A percentile compares a stretch with the other conserved stretches of the same genome.
Evolutionary conservation across 2,329 filamentous ascomycete genomes (phyloP).

Genomic region (Trichoderma koningii): DNA sequence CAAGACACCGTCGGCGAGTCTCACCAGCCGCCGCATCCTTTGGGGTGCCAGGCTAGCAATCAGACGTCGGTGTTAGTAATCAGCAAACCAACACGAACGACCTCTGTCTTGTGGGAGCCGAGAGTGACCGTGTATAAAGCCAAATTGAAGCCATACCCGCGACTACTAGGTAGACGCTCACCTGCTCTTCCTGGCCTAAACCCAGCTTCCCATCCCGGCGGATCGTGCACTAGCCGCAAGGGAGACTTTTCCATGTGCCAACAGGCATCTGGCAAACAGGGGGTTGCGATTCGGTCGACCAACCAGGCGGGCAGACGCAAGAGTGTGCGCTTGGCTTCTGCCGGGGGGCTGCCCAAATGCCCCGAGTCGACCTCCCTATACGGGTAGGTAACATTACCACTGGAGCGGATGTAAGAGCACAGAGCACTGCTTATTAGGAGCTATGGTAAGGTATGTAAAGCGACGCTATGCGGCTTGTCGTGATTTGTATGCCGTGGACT

Average conservation of each 20-base stretch:
- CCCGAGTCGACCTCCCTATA: constrained; percentile 22
- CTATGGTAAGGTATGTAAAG: no score
- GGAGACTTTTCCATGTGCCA: constrained; percentile 27
- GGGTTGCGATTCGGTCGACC: constrained; percentile 1
- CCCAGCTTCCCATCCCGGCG: constrained; percentile 28
- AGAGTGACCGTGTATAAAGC: background rate
- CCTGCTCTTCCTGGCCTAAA: constrained; percentile 18
- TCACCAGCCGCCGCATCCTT: no score
- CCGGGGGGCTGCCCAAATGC: constrained; percentile 14
- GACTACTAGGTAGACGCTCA: constrained; percentile 19
- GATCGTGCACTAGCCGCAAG: constrained; percentile 25
- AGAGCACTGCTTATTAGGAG: constrained; percentile 3
- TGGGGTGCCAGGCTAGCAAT: no score
- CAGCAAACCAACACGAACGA: background rate
- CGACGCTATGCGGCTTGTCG: background rate
- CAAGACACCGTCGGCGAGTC: no score
- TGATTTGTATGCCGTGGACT: background rate
- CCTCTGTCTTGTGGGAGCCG: background rate
- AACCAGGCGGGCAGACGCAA: constrained; percentile 10
- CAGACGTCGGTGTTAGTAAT: constrained; percentile 1
- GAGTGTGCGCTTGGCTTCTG: constrained; percentile 26
- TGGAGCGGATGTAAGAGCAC: constrained; percentile 22
- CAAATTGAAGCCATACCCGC: constrained; percentile 12
- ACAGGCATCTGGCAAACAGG: constrained; percentile 14
- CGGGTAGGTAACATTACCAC: constrained; percentile 28